A percentile compares a stretch with the other conserved stretches of the same genome.
Conservation (phyloP, 2,329 filamentous ascomycete species). For the Penicillium fuscoglaucum region DNA sequence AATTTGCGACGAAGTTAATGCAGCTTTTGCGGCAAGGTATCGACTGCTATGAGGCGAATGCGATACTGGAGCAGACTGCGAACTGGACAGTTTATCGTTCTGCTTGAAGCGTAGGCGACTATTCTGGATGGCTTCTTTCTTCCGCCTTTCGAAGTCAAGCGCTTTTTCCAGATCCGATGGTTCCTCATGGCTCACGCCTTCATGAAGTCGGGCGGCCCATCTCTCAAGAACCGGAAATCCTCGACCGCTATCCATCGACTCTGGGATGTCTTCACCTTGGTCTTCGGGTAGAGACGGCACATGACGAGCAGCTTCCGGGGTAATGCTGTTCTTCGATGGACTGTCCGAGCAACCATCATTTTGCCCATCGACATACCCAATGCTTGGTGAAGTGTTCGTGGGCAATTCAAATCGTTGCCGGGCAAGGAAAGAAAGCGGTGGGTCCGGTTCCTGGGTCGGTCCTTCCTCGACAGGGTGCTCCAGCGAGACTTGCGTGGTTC, state of each 20-base stretch:
- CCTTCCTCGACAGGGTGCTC: background rate
- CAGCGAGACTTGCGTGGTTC: slow-evolving; percentile 17
- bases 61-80: background rate
- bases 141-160: slow-evolving; percentile 25
- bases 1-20: slow-evolving; percentile 9
- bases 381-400: too few relatives aligned
- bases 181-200: slow-evolving; percentile 4
- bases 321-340: background rate
- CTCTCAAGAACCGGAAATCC: slow-evolving; percentile 26
- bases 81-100: background rate
- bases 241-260: slow-evolving; percentile 22
- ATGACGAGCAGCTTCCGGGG: background rate
- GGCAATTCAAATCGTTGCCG: slow-evolving; percentile 14
- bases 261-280: background rate
- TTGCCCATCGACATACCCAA: background rate
- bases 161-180: slow-evolving; percentile 20
- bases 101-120: background rate
- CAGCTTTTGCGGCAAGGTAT: slow-evolving; percentile 22
- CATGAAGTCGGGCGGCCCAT: slow-evolving; percentile 24
- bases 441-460: background rate
- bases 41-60: slow-evolving; percentile 18
- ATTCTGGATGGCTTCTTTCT: slow-evolving; percentile 23
- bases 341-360: background rate
- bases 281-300: background rate
- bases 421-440: slow-evolving; percentile 20